These are phyloP conservation scores for Cynara cardunculus DNA, from an alignment of 129 eudicot species.

Conservation along the genomic window DNA sequence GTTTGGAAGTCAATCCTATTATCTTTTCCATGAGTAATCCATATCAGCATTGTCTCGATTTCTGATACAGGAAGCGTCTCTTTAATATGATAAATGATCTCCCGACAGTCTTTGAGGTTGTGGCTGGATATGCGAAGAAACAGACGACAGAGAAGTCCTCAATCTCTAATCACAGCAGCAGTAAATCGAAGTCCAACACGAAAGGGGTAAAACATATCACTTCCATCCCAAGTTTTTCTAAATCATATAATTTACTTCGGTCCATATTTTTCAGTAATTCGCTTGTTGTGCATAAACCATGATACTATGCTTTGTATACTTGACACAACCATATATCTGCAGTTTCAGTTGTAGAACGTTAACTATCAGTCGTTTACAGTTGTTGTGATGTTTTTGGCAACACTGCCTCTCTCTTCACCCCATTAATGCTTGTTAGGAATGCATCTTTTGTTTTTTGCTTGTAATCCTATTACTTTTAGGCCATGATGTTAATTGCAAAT, in stretches of 20 bases:
- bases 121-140: conserved; percentile 64
- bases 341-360: background rate
- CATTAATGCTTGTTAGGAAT: background rate
- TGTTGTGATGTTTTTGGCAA: background rate
- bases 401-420: background rate
- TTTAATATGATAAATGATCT: conserved; percentile 79
- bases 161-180: conserved; percentile 60
- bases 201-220: conserved; percentile 51
- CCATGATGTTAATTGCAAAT: background rate
- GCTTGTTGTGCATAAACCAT: background rate
- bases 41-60: background rate
- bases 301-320: background rate
- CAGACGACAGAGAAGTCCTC: conserved; percentile 56
- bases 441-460: background rate
- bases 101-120: conserved; percentile 80
- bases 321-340: background rate
- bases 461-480: background rate
- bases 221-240: background rate
- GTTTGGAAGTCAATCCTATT: background rate
- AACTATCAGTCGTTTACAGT: background rate
- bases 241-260: background rate
- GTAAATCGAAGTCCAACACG: conserved; percentile 74
- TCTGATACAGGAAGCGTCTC: conserved; percentile 75
- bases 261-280: background rate
- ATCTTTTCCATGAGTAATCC: background rate